Evolutionary conservation across 2,329 filamentous ascomycete genomes (phyloP).

Genomic region (Fusarium siculi): DNA sequence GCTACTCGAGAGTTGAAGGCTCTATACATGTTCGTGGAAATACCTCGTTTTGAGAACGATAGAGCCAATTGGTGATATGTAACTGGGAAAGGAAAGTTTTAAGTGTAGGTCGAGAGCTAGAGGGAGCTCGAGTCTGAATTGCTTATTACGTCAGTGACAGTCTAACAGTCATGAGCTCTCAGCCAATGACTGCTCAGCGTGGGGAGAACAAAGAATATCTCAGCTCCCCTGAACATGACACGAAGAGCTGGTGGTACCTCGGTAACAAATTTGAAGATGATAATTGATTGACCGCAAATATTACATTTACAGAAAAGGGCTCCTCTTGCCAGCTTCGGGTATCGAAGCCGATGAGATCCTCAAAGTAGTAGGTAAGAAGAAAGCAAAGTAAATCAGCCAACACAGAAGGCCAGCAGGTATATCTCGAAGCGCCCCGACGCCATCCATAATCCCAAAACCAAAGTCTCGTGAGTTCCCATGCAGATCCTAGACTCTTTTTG

Average conservation of each 20-base stretch:
- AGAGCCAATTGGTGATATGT: constrained; percentile 2
- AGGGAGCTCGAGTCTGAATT: constrained; percentile 16
- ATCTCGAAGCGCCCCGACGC: constrained; percentile 38
- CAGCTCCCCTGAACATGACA: neutral
- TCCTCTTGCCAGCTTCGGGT: neutral
- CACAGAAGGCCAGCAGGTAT: constrained; percentile 36
- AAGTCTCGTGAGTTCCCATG: constrained; percentile 15
- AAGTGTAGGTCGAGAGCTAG: neutral
- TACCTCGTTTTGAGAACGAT: neutral
- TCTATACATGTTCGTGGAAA: constrained; percentile 35
- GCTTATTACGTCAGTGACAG: constrained; percentile 37
- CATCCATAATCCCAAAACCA: constrained; percentile 20
- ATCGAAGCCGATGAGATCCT: neutral
- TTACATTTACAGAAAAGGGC: constrained; percentile 10
- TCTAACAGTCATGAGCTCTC: constrained; percentile 14
- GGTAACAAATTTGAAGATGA: neutral
- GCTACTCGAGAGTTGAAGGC: constrained; percentile 34
- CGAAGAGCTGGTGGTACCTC: neutral
- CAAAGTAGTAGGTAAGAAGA: neutral
- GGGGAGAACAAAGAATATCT: constrained; percentile 21
- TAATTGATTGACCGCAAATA: constrained; percentile 17
- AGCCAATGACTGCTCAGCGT: constrained; percentile 36
- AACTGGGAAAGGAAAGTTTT: neutral
- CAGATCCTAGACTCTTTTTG: neutral
- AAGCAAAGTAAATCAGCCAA: constrained; percentile 28